Percentiles rank a stretch among this genome's conserved stretches.
Conservation (phyloP, 805 yeast species). For the Saccharomycopsis sp. region DNA sequence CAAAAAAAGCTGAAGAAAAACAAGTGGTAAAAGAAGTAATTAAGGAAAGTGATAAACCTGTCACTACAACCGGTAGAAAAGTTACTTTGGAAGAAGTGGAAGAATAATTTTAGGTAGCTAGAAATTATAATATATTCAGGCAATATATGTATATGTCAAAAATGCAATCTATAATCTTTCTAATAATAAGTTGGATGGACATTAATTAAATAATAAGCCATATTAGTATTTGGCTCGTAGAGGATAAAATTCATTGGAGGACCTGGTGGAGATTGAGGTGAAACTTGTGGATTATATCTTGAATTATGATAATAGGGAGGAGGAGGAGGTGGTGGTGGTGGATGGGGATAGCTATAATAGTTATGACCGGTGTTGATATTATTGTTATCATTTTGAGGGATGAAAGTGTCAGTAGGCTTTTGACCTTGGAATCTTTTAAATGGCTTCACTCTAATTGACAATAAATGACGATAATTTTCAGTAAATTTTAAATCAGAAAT, state of each 20-base stretch:
- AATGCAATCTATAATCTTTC: too few relatives aligned
- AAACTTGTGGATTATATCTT: not conserved
- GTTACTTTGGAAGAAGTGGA: conserved; percentile 30
- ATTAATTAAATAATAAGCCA: conserved; percentile 10
- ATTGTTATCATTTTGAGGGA: not conserved
- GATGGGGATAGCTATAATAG: not conserved
- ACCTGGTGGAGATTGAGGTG: not conserved
- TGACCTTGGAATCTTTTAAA: too few relatives aligned
- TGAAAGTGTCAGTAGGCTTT: too few relatives aligned
- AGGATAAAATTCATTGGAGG: conserved; percentile 1
- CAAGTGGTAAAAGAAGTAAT: conserved; percentile 15
- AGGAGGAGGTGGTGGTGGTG: not conserved
- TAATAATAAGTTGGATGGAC: not conserved
- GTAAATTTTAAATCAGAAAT: too few relatives aligned
- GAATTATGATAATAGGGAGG: not conserved
- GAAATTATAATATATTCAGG: not conserved
- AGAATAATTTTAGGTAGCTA: conserved; percentile 14
- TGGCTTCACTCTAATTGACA: too few relatives aligned
- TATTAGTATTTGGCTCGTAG: conserved; percentile 11
- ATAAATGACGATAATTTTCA: too few relatives aligned
- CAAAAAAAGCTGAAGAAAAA: conserved; percentile 5
- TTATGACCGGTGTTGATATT: not conserved
- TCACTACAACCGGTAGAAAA: conserved; percentile 23
- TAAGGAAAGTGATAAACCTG: conserved; percentile 3
- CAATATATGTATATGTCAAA: not conserved